phyloP scores from a whole-genome alignment of 768 basidiomycete species.

The Lenzites betulinus region DNA sequence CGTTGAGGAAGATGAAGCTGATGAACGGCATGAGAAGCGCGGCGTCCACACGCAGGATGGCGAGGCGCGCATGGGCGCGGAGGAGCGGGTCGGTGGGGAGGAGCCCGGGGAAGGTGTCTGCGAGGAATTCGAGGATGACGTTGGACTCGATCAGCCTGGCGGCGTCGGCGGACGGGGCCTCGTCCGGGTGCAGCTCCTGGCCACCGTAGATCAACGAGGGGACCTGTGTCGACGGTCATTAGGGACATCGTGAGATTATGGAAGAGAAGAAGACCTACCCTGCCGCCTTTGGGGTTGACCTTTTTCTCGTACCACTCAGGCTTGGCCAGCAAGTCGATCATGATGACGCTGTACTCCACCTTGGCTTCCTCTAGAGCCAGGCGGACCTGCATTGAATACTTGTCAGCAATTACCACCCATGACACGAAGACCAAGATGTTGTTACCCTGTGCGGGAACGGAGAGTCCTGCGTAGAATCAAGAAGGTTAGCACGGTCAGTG shows the following conservation, averaged over 20 bases:
- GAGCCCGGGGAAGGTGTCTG: constrained; percentile 55
- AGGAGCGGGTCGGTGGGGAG: constrained; percentile 55
- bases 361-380: constrained; percentile 6
- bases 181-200: constrained; percentile 51
- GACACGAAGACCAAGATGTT: background rate
- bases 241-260: background rate
- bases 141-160: constrained; percentile 63
- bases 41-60: constrained; percentile 52
- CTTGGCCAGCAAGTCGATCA: constrained; percentile 13
- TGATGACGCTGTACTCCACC: constrained; percentile 18
- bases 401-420: too few relatives aligned
- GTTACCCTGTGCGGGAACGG: constrained; percentile 12
- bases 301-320: constrained; percentile 4
- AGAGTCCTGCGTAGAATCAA: background rate
- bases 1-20: constrained; percentile 37
- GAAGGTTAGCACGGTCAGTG: background rate
- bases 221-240: constrained; percentile 39
- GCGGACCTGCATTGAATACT: background rate
- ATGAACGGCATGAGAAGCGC: constrained; percentile 43
- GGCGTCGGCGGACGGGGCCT: constrained; percentile 56
- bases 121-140: constrained; percentile 64
- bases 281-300: background rate
- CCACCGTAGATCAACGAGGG: constrained; percentile 65
- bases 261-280: background rate
- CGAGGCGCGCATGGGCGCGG: constrained; percentile 61